Evolutionary conservation across 352 stramenopile genomes (phyloP).

Genomic region (Phytophthora fragariaefolia): DNA sequence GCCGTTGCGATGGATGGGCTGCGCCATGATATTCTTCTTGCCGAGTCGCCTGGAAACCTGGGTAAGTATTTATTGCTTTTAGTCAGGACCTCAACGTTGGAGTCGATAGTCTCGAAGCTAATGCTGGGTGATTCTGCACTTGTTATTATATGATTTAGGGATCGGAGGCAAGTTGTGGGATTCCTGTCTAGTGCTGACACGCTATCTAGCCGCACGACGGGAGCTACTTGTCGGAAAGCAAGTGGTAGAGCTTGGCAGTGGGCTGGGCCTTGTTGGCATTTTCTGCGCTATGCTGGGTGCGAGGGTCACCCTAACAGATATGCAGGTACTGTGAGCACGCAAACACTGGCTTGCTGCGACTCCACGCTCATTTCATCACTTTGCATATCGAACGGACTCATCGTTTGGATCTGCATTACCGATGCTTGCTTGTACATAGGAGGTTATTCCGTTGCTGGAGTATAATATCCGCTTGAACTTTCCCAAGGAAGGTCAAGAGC

Average conservation of each 20-base stretch:
- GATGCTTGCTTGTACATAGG: conserved; percentile 31
- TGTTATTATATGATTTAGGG: conserved; percentile 32
- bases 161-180: conserved; percentile 89
- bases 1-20: conserved; percentile 59
- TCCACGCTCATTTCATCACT: conserved; percentile 6
- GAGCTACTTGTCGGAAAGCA: conserved; percentile 49
- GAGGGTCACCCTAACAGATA: conserved; percentile 73
- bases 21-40: conserved; percentile 65
- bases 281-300: conserved; percentile 72
- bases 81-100: background rate
- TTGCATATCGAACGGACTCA: conserved; percentile 17
- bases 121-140: conserved; percentile 8
- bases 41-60: conserved; percentile 75
- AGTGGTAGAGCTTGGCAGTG: conserved; percentile 79
- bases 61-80: conserved; percentile 38
- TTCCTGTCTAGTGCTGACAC: conserved; percentile 77
- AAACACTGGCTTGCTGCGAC: conserved; percentile 20
- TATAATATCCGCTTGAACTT: conserved; percentile 86
- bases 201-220: conserved; percentile 53
- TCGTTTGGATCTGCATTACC: conserved; percentile 23
- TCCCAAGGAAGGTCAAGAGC: conserved; percentile 1
- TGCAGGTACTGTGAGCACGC: conserved; percentile 49
- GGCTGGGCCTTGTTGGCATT: conserved; percentile 77
- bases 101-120: conserved; percentile 12
- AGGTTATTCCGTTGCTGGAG: conserved; percentile 74